Conservation (phyloP, 805 yeast species). For the Wickerhamiella slavikovae region DNA sequence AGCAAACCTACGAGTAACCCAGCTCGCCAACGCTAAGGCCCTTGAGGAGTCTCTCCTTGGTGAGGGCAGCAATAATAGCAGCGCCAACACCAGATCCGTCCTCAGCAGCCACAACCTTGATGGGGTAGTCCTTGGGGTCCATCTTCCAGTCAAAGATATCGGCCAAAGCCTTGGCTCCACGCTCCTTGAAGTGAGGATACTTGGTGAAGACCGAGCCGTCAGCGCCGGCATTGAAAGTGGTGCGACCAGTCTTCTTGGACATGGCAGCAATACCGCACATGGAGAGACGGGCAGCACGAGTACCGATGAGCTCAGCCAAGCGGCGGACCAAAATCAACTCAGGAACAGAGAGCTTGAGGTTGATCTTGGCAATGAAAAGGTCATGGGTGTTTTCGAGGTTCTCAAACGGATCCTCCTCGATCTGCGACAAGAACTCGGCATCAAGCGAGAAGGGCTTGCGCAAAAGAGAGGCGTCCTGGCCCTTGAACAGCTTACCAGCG, state of each 20-base stretch:
- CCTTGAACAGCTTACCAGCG: slow-evolving; percentile 44
- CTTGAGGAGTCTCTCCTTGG: slow-evolving; percentile 53
- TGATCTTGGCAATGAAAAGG: slow-evolving; percentile 37
- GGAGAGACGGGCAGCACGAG: slow-evolving; percentile 79
- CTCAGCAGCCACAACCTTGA: slow-evolving; percentile 76
- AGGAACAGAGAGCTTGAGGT: slow-evolving; percentile 42
- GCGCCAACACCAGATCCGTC: slow-evolving; percentile 99
- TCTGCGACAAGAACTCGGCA: slow-evolving; percentile 67
- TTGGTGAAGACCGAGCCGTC: slow-evolving; percentile 92
- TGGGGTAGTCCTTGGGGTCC: slow-evolving; percentile 45
- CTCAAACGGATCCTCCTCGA: slow-evolving; percentile 80
- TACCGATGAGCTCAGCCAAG: slow-evolving; percentile 71
- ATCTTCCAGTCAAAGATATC: slow-evolving; percentile 72
- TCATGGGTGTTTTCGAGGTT: slow-evolving; percentile 57
- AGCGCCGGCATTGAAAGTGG: slow-evolving; percentile 67
- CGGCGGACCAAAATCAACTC: slow-evolving; percentile 73
- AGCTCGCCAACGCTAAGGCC: slow-evolving; percentile 25
- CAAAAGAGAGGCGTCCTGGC: slow-evolving; percentile 47
- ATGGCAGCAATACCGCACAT: slow-evolving; percentile 93
- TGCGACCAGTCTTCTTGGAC: slow-evolving; percentile 63
- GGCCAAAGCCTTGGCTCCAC: slow-evolving; percentile 73
- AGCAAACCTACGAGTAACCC: too few species aligned
- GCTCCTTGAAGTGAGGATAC: slow-evolving; percentile 77
- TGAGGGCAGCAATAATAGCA: slow-evolving; percentile 89
- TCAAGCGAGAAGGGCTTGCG: slow-evolving; percentile 54